Conservation (phyloP, 441 rosid species). For the Aquilaria agallochum region DNA sequence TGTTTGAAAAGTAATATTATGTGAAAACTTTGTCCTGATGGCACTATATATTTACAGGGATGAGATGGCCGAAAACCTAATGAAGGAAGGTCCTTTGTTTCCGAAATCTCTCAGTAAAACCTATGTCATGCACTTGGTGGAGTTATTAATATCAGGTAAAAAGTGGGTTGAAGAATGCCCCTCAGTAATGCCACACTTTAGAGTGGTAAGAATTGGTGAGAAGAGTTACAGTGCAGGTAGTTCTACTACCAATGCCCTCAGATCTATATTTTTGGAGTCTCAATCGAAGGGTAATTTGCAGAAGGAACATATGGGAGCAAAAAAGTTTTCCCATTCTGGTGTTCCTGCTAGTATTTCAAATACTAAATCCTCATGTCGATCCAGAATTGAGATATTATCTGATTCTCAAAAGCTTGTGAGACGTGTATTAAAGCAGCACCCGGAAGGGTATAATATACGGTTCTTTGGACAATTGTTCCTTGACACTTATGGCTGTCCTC, state of each 20-base stretch:
- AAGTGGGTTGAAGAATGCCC: constrained; percentile 60
- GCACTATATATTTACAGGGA: constrained; percentile 40
- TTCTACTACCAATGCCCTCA: constrained; percentile 36
- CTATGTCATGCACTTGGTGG: constrained; percentile 47
- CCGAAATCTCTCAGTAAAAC: constrained; percentile 37
- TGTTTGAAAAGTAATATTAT: background rate
- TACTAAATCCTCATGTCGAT: constrained; percentile 28
- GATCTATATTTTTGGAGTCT: constrained; percentile 34
- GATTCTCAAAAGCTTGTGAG: constrained; percentile 63
- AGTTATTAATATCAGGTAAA: constrained; percentile 46
- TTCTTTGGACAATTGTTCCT: constrained; percentile 44
- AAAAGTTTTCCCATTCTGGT: constrained; percentile 29
- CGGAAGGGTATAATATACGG: constrained; percentile 49
- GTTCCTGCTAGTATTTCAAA: constrained; percentile 25
- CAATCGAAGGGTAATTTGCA: constrained; percentile 11
- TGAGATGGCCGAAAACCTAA: constrained; percentile 50
- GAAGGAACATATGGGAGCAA: constrained; percentile 9
- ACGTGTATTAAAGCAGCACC: constrained; percentile 38
- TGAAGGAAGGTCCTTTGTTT: constrained; percentile 51
- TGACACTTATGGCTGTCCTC: constrained; percentile 47
- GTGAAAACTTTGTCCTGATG: constrained; percentile 8
- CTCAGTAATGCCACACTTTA: constrained; percentile 46
- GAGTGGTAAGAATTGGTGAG: constrained; percentile 21
- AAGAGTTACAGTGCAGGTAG: constrained; percentile 18
- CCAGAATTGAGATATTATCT: constrained; percentile 31